These are phyloP conservation scores for Aspergillus proliferans DNA, from an alignment of 2,329 filamentous ascomycete genomes.

Conservation along the genomic window DNA sequence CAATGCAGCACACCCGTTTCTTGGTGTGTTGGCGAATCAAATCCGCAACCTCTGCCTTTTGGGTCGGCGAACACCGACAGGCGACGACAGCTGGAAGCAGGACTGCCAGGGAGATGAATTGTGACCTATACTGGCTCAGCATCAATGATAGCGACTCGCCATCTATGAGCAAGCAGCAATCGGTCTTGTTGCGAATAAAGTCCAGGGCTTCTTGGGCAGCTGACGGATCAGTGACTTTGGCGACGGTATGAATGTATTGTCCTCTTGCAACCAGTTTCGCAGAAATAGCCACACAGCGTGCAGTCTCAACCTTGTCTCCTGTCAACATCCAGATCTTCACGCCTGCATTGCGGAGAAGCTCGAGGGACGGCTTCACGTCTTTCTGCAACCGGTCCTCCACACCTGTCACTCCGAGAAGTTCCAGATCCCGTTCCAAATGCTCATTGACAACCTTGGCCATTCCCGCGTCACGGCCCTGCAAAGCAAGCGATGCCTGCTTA, in stretches of 20 bases:
- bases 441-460: slow-evolving; percentile 76
- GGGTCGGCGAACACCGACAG: slow-evolving; percentile 91
- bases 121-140: slow-evolving; percentile 70
- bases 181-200: slow-evolving; percentile 74
- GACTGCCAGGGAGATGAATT: slow-evolving; percentile 86
- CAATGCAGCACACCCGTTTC: slow-evolving; percentile 95
- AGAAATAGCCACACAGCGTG: slow-evolving; percentile 89
- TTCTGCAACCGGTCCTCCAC: slow-evolving; percentile 95
- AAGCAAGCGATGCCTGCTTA: slow-evolving; percentile 70
- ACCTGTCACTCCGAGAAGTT: slow-evolving; percentile 92
- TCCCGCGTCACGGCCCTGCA: slow-evolving; percentile 71
- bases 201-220: slow-evolving; percentile 82
- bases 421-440: slow-evolving; percentile 79
- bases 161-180: slow-evolving; percentile 88
- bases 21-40: slow-evolving; percentile 87
- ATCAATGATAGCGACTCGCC: slow-evolving; percentile 83
- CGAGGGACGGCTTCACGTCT: slow-evolving; percentile 91
- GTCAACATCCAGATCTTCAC: slow-evolving; percentile 99
- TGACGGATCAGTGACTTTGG: slow-evolving; percentile 75
- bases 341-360: slow-evolving; percentile 89
- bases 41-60: slow-evolving; percentile 89
- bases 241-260: slow-evolving; percentile 92
- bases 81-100: slow-evolving; percentile 86
- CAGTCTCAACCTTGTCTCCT: slow-evolving; percentile 96
- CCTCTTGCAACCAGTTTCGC: slow-evolving; percentile 89